Conservation (phyloP, 2,329 filamentous ascomycete genomes). For the Ophiocordyceps camponoti-floridani region DNA sequence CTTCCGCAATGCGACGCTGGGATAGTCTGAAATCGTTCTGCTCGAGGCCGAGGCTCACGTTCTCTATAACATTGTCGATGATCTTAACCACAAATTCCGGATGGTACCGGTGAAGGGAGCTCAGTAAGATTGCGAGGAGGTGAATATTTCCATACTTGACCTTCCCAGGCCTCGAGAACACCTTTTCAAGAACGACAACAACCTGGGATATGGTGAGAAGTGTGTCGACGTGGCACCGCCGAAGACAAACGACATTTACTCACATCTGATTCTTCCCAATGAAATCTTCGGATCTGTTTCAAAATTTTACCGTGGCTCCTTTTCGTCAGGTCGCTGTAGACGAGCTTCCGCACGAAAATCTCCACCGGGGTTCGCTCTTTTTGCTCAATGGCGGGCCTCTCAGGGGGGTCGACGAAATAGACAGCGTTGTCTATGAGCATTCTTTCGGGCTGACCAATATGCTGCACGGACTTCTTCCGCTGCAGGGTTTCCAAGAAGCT, state of each 20-base stretch:
- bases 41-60: constrained; percentile 74
- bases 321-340: constrained; percentile 89
- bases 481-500: constrained; percentile 90
- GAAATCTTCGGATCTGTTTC: constrained; percentile 84
- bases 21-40: constrained; percentile 97
- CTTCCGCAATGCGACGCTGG: constrained; percentile 82
- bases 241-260: constrained; percentile 1
- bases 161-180: constrained; percentile 91
- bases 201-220: constrained; percentile 25
- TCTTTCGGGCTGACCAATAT: constrained; percentile 85
- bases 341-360: constrained; percentile 76
- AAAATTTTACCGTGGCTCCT: constrained; percentile 85
- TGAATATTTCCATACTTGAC: constrained; percentile 97
- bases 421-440: constrained; percentile 98
- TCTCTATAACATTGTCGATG: constrained; percentile 81
- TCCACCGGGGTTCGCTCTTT: constrained; percentile 92
- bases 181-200: constrained; percentile 63
- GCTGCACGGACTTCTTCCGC: constrained; percentile 88
- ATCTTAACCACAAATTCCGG: constrained; percentile 80
- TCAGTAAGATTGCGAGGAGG: constrained; percentile 74
- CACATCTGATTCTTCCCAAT: constrained; percentile 89
- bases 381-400: constrained; percentile 84
- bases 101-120: constrained; percentile 80
- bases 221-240: no score
- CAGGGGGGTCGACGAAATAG: constrained; percentile 93